phyloP scores from a whole-genome alignment of 805 yeast genomes.

The Ogataea philodendri region DNA sequence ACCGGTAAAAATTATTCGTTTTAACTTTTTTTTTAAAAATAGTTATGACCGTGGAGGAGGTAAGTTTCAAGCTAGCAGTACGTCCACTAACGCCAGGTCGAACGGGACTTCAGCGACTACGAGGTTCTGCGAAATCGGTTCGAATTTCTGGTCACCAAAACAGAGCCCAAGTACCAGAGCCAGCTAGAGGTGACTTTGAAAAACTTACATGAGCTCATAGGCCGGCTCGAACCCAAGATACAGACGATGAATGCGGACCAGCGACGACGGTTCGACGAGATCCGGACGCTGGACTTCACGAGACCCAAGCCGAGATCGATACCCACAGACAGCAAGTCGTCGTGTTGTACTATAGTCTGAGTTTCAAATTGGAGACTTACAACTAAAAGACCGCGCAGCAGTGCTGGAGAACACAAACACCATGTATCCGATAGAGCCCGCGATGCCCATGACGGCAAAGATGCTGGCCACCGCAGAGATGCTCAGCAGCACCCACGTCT shows the following conservation, averaged over 20 bases:
- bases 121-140: constrained; percentile 6
- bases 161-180: constrained; percentile 2
- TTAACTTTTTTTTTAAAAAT: constrained; percentile 5
- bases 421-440: constrained; percentile 27
- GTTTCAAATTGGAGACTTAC: constrained; percentile 26
- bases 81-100: constrained; percentile 6
- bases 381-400: constrained; percentile 29
- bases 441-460: constrained; percentile 23
- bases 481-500: neutral
- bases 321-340: no score
- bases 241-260: constrained; percentile 5
- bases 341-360: constrained; percentile 7
- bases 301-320: no score
- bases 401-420: constrained; percentile 23
- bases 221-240: neutral
- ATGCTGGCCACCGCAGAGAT: neutral
- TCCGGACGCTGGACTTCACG: no score
- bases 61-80: constrained; percentile 2
- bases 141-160: constrained; percentile 1
- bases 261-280: constrained; percentile 7
- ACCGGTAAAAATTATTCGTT: no score
- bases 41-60: constrained; percentile 7
- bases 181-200: constrained; percentile 7
- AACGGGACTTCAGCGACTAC: constrained; percentile 3
- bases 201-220: constrained; percentile 3